A percentile compares a stretch with the other conserved stretches of the same genome.
Evolutionary conservation across 2,329 filamentous ascomycete genomes (phyloP).

Genomic region (Fusarium dimerum): DNA sequence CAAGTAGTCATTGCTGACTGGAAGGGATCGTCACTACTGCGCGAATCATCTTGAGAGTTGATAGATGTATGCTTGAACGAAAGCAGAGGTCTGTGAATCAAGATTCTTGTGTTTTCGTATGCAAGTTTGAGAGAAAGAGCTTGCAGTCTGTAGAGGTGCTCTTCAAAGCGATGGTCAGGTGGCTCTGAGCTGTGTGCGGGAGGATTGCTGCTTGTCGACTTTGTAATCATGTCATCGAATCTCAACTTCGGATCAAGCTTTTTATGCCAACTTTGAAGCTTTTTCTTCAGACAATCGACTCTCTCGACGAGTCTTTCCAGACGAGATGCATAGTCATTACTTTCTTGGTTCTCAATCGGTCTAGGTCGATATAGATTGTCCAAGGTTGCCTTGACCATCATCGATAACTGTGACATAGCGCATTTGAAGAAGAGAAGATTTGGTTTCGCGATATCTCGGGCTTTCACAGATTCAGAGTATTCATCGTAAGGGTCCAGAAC

Average conservation of each 20-base stretch:
- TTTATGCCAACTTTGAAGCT: constrained; percentile 4
- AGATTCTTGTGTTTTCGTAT: constrained; percentile 35
- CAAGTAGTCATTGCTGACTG: constrained; percentile 13
- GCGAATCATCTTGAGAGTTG: not conserved
- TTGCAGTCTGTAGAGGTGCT: constrained; percentile 32
- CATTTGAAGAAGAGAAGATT: constrained; percentile 24
- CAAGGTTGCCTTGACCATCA: constrained; percentile 14
- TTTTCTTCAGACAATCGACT: not conserved
- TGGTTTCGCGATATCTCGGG: not conserved
- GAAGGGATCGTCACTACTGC: constrained; percentile 11
- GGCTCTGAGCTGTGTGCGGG: not conserved
- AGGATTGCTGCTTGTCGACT: not conserved
- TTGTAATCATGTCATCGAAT: not conserved
- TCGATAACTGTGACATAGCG: constrained; percentile 22
- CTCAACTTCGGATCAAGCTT: not conserved
- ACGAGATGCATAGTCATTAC: accelerated
- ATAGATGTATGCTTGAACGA: constrained; percentile 1
- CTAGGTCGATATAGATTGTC: constrained; percentile 14
- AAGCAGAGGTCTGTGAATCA: constrained; percentile 26
- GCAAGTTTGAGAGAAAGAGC: constrained; percentile 34
- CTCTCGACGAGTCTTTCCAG: constrained; percentile 1
- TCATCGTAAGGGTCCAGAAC: constrained; percentile 28
- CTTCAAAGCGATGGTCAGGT: constrained; percentile 3
- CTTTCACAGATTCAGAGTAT: constrained; percentile 8
- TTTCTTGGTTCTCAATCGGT: not conserved